These are phyloP conservation scores for Erythrobasidium yunnanense DNA, from an alignment of 768 basidiomycete species.

Conservation along the genomic window DNA sequence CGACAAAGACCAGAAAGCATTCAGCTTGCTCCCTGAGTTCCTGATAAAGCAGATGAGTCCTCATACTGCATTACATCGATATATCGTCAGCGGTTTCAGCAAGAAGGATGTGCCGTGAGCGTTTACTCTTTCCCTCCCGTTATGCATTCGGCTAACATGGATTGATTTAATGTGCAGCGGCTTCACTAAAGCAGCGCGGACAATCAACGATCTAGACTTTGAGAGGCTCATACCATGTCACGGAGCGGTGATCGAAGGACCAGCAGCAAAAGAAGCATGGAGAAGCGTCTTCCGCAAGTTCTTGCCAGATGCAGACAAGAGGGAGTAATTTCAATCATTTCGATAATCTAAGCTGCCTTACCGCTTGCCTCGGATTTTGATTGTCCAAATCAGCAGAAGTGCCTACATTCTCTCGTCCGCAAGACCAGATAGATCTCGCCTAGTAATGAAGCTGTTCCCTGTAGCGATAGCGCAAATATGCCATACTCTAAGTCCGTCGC, in stretches of 20 bases:
- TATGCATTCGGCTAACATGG: no score
- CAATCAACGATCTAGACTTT: background rate
- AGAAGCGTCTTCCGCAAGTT: background rate
- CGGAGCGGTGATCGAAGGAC: background rate
- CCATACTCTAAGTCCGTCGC: no score
- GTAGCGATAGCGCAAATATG: no score
- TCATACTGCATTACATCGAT: constrained; percentile 4
- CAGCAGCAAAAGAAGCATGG: constrained; percentile 11
- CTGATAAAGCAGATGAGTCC: constrained; percentile 4
- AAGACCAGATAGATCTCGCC: no score
- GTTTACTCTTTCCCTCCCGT: no score
- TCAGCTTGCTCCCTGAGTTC: constrained; percentile 3
- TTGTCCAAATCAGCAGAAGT: no score
- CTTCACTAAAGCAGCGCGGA: background rate
- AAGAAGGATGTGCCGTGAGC: constrained; percentile 1
- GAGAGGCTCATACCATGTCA: constrained; percentile 19
- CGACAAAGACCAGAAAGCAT: background rate
- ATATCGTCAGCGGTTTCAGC: background rate
- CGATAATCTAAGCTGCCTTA: no score
- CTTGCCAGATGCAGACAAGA: background rate
- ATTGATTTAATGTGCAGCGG: no score
- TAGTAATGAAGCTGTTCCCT: no score
- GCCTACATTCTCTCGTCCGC: no score
- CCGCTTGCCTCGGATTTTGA: no score
- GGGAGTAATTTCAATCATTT: background rate